phyloP scores from a whole-genome alignment of 371 early-diverging fungal genomes.

The Mucor racemosus region DNA sequence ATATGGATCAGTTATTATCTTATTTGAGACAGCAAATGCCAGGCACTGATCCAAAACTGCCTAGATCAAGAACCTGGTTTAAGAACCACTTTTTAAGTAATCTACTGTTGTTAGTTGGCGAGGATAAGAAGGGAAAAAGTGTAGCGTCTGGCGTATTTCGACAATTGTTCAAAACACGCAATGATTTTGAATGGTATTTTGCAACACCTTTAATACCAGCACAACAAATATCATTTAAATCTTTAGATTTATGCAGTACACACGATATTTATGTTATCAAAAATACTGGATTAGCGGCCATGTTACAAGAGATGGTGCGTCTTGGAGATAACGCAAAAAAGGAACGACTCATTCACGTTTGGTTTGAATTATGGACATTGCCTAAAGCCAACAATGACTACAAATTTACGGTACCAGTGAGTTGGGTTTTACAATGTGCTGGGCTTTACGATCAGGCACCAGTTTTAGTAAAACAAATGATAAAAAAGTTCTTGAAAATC shows the following conservation, averaged over 20 bases:
- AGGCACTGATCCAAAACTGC: constrained; percentile 9
- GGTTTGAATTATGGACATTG: constrained; percentile 36
- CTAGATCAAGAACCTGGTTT: constrained; percentile 39
- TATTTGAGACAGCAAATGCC: constrained; percentile 27
- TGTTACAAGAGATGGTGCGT: constrained; percentile 41
- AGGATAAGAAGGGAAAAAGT: constrained; percentile 12
- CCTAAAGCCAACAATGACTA: neutral
- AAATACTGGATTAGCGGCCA: constrained; percentile 34
- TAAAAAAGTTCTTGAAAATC: constrained; percentile 26
- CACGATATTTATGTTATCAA: constrained; percentile 35
- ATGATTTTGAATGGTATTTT: constrained; percentile 47
- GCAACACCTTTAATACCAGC: constrained; percentile 26
- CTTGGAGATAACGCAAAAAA: constrained; percentile 28
- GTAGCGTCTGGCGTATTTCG: constrained; percentile 37
- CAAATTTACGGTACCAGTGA: constrained; percentile 37
- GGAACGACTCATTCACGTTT: constrained; percentile 29
- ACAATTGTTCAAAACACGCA: constrained; percentile 35
- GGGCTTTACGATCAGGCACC: constrained; percentile 51
- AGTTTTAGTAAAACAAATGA: constrained; percentile 41
- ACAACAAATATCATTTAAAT: constrained; percentile 15
- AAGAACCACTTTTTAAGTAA: constrained; percentile 36
- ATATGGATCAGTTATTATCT: constrained; percentile 26
- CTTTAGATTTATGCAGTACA: constrained; percentile 25
- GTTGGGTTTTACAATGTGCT: constrained; percentile 40
- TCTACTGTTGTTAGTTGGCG: constrained; percentile 29